Conservation (phyloP, 1,139 yeast genomes). For the Geotrichum macrosporum region DNA sequence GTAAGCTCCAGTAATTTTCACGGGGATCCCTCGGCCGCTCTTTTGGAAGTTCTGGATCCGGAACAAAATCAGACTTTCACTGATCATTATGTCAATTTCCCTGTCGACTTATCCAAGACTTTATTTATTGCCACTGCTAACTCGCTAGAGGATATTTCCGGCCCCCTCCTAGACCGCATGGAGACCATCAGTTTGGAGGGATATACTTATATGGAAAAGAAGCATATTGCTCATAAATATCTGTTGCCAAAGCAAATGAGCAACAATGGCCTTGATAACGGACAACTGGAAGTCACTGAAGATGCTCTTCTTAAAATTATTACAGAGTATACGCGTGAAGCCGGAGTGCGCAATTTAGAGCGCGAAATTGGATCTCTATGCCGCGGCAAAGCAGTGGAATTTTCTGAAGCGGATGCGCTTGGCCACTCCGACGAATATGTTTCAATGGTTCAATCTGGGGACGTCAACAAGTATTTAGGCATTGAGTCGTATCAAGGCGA, state of each 20-base stretch:
- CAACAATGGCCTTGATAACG: slow-evolving; percentile 61
- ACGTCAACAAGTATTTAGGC: slow-evolving; percentile 47
- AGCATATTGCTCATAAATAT: slow-evolving; percentile 65
- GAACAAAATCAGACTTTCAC: slow-evolving; percentile 77
- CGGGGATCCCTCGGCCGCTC: slow-evolving; percentile 91
- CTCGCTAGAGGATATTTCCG: slow-evolving; percentile 66
- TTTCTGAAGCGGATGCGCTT: slow-evolving; percentile 44
- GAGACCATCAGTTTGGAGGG: slow-evolving; percentile 79
- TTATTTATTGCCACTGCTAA: slow-evolving; percentile 90
- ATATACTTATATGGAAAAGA: slow-evolving; percentile 75
- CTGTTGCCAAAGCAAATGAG: slow-evolving; percentile 74
- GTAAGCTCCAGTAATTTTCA: slow-evolving; percentile 58
- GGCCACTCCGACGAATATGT: slow-evolving; percentile 25
- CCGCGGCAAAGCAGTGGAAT: slow-evolving; percentile 78
- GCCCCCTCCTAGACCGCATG: slow-evolving; percentile 81
- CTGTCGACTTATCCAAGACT: slow-evolving; percentile 79
- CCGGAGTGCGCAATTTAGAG: slow-evolving; percentile 81
- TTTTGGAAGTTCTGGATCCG: slow-evolving; percentile 85
- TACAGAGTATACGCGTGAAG: slow-evolving; percentile 72
- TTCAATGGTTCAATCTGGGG: slow-evolving; percentile 28
- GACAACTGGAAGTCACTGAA: slow-evolving; percentile 39
- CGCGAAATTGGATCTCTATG: slow-evolving; percentile 69
- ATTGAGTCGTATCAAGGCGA: slow-evolving; percentile 41
- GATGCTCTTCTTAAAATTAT: slow-evolving; percentile 59
- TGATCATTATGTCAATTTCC: slow-evolving; percentile 86